These are phyloP conservation scores for Backusella parvicylindrica DNA, from an alignment of 192 early-diverging fungal species.

Conservation along the genomic window DNA sequence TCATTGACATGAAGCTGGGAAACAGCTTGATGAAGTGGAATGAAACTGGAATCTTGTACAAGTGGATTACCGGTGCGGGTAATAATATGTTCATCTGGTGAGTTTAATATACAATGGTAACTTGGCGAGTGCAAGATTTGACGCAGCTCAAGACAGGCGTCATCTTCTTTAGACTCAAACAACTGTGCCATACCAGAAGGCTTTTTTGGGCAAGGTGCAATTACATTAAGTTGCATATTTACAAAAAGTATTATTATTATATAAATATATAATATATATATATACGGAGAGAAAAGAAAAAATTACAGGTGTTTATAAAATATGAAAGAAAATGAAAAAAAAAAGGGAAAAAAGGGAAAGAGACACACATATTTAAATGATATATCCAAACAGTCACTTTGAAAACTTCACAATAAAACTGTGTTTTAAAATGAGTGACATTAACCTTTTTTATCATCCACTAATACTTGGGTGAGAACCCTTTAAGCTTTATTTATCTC, in stretches of 20 bases:
- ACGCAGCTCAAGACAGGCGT: constrained; percentile 15
- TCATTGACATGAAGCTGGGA: constrained; percentile 14
- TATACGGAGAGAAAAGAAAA: not conserved
- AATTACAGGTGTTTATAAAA: not conserved
- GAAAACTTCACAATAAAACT: not conserved
- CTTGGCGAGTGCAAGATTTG: constrained; percentile 12
- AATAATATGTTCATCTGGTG: constrained; percentile 11
- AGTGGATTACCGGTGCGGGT: constrained; percentile 17
- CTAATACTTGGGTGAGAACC: not conserved
- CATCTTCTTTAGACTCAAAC: not conserved
- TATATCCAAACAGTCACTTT: no score
- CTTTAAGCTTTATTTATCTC: not conserved
- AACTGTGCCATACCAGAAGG: not conserved
- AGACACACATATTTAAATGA: not conserved
- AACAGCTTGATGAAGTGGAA: constrained; percentile 20
- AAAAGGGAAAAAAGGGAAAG: not conserved
- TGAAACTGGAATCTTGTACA: constrained; percentile 19
- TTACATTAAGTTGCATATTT: constrained; percentile 8
- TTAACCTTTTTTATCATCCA: not conserved
- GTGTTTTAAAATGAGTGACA: not conserved
- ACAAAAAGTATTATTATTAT: not conserved
- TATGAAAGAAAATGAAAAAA: not conserved
- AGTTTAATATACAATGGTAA: not conserved
- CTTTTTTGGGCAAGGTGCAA: constrained; percentile 21
- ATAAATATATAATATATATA: not conserved